Conservation (phyloP, 805 yeast genomes). For the Nakazawaea ernobii region DNA sequence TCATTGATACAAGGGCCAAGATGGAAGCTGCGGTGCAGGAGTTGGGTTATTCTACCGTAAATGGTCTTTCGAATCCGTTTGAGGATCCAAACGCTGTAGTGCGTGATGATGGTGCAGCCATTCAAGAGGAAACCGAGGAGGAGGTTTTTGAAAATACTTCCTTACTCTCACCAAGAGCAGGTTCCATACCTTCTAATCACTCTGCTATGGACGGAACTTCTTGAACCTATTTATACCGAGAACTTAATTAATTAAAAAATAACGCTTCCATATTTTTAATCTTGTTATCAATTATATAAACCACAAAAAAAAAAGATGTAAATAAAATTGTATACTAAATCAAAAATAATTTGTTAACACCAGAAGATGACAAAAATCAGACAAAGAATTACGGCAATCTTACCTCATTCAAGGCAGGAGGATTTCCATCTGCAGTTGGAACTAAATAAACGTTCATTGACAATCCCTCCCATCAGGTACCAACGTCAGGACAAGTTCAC, state of each 20-base stretch:
- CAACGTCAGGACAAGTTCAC: slow-evolving; percentile 8
- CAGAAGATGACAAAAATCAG: background rate
- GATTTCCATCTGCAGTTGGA: slow-evolving; percentile 1
- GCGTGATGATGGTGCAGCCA: background rate
- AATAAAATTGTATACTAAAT: too few relatives aligned
- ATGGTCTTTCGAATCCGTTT: slow-evolving; percentile 14
- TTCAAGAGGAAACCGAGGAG: background rate
- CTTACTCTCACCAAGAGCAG: slow-evolving; percentile 2
- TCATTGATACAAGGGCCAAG: slow-evolving; percentile 45
- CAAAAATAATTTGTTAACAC: too few relatives aligned
- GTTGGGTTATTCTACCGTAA: slow-evolving; percentile 37
- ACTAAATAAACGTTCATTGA: background rate
- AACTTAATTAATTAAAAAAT: background rate
- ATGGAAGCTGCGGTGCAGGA: slow-evolving; percentile 44
- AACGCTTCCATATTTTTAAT: too few relatives aligned
- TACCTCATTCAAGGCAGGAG: background rate
- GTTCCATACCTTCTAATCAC: background rate
- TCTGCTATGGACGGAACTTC: background rate
- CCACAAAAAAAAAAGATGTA: too few relatives aligned
- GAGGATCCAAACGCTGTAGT: slow-evolving; percentile 1
- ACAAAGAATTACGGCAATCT: slow-evolving; percentile 3
- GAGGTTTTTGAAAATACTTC: slow-evolving; percentile 9
- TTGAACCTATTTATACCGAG: too few relatives aligned
- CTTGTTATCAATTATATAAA: too few relatives aligned
- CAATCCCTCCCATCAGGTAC: background rate